Evolutionary conservation across 306 rosid genomes (phyloP).

Genomic region (Citrullus amarus): DNA sequence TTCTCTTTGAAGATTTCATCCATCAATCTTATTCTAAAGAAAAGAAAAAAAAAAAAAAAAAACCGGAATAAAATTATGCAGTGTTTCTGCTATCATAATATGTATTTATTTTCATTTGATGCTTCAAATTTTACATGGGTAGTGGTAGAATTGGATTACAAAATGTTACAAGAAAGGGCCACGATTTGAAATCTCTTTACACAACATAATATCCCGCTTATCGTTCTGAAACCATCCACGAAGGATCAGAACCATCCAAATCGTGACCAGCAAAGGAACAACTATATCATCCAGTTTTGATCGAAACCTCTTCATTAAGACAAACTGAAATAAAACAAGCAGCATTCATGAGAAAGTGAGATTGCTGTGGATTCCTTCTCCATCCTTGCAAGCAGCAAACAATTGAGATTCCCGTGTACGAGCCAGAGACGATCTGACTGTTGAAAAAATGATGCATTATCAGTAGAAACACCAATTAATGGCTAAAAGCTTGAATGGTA

Average conservation of each 20-base stretch:
- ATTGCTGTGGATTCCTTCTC: not conserved
- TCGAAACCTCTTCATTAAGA: constrained; percentile 1
- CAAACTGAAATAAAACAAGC: constrained; percentile 2
- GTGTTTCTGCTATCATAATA: not conserved
- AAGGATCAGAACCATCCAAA: not conserved
- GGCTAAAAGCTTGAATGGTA: not conserved
- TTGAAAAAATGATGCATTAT: not conserved
- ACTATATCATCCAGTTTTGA: not conserved
- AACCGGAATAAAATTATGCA: not conserved
- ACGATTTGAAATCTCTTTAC: not conserved
- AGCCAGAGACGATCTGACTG: not conserved
- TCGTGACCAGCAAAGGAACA: not conserved
- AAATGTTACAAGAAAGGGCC: not conserved
- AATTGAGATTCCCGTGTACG: not conserved
- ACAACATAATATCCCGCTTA: not conserved
- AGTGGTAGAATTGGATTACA: not conserved
- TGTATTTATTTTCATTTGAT: not conserved
- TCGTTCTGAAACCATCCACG: not conserved
- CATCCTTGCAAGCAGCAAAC: not conserved
- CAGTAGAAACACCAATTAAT: not conserved
- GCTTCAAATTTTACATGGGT: not conserved
- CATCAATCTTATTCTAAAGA: no score
- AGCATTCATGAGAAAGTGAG: not conserved
- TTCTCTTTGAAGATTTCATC: no score
- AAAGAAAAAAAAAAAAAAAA: no score